Evolutionary conservation across 148 eudicot species (phyloP), one percentile per base, ranked within the genome.

Genomic region (Vaccinium corymbosum): DNA sequence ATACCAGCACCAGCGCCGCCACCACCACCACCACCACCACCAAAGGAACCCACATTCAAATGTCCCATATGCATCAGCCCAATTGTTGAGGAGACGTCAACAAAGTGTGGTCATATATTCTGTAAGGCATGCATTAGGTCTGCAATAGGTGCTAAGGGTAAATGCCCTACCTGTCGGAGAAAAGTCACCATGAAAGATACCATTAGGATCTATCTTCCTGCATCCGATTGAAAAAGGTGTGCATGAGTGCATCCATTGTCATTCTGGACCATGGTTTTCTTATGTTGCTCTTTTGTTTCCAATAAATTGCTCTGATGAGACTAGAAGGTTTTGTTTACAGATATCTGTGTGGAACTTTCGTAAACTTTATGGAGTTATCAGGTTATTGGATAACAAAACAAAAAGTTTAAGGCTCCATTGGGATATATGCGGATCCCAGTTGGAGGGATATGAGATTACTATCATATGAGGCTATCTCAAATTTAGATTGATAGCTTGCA

Each of bases 71-170:
- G 99, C 87, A 90, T 94, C 91, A 92, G 93, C 42, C 89, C 93
- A 20, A 79, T 94, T 42, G 94, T 91, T 19, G 97, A 96, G 82
- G 98, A 92, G 83, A 85, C 85, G 90, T 86, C 99, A 10, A 96
- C 99, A 10, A 96, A 93, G 87, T 96, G 99, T 80, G 99, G 99
- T 80, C 99, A 96, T 88, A 92, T 96, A 76, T 96, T 96, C 87
- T 96, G 99, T 88, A 94, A 93, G 91, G 82, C 84, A 1, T 96
- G 98, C 88, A 89, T 96, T 35, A 91, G 85, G 83, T 83, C 92
- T 80, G 89, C 98, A 68, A 87, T 96, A 66, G 81, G 89, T 84
- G 89, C 89, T 82, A 95, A 93, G 91, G 84, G 87, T 10, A 92
- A 94, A 89, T 96, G 99, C 82, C 99, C 99, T 72, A 93, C 98